These are phyloP conservation scores for Eucalyptus regnans DNA, from an alignment of 345 rosid genomes.

Conservation along the genomic window DNA sequence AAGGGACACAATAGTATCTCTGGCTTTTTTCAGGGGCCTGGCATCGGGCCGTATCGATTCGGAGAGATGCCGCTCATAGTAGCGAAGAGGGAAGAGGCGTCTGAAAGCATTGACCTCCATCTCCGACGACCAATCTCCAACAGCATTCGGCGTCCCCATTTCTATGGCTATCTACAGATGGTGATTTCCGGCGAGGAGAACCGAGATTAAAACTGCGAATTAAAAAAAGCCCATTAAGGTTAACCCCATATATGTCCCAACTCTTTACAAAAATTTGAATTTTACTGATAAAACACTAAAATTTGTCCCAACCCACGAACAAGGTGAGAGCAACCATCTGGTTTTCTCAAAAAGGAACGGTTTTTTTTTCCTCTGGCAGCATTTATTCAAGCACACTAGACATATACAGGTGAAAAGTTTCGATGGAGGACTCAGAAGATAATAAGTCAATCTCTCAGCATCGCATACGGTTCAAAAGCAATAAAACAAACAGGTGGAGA, in stretches of 20 bases:
- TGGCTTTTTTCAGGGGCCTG: too few species aligned
- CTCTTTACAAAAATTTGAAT: background rate
- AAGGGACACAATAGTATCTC: too few species aligned
- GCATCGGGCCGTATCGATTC: constrained; percentile 38
- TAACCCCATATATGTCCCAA: background rate
- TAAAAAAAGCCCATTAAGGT: background rate
- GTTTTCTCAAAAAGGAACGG: background rate
- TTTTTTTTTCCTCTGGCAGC: too few species aligned
- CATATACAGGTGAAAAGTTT: too few species aligned
- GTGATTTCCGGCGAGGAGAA: background rate
- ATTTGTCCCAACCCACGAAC: background rate
- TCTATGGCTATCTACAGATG: background rate
- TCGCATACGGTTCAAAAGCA: too few species aligned
- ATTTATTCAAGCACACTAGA: too few species aligned
- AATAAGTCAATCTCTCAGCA: too few species aligned
- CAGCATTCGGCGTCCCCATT: constrained; percentile 41
- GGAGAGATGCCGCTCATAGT: constrained; percentile 58
- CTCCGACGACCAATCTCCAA: constrained; percentile 61
- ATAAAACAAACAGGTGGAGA: too few species aligned
- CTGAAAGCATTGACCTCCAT: constrained; percentile 85
- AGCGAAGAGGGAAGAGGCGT: constrained; percentile 71
- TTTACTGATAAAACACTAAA: background rate
- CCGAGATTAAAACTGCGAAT: background rate
- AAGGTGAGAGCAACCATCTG: background rate
- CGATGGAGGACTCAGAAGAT: too few species aligned